Evolutionary conservation across 1,284 basidiomycete species (phyloP), one percentile per base, ranked within the genome.

Genomic region (Baeospora myosura): DNA sequence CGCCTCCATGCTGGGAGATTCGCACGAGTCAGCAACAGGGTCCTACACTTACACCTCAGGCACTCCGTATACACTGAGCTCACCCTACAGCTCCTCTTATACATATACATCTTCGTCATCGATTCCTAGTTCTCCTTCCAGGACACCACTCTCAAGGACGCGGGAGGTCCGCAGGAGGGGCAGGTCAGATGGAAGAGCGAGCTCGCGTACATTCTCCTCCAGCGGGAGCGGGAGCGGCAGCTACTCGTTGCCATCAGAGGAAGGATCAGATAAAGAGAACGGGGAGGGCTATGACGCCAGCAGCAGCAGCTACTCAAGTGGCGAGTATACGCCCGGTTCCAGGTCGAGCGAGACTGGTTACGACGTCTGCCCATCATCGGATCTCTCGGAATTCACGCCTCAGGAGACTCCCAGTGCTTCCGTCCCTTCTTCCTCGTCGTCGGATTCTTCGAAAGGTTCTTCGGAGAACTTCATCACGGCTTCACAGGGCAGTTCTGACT

Each of bases 1-100:
- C 21, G 68, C 69, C 4, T 80, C 78, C 1, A 65, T 75, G 45
- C 59, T 80, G 1, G 74, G 76, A 0, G 74, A 78, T 51, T 78
- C 76, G 3, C 74, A 76, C 46, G 70, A 69, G 31, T 41, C 46
- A 22, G 41, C 38, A 8, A 32, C 40, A n/a, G 64, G 64, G 3
- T 63, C 64, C 0, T 58, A 54, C 33, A 54, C 51, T 11, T 49
- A 56, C 24, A 60, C 53, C 39, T 51, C 43, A 20, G 44, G 42
- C 41, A 49, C 46, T 42, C 54, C 43, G 5, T 65, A 64, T 23
- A 63, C 60, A 10, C 54, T 56, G 1, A 59, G 61, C 1, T 64
- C 65, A 3, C 40, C 40, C 4, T 44, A 42, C 22, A 37, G 38
- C 10, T 57, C 64, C 6, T 59, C 59, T 2, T 51, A 56, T 16